phyloP scores from a whole-genome alignment of 345 rosid species.

The Linum usitatissimum region DNA sequence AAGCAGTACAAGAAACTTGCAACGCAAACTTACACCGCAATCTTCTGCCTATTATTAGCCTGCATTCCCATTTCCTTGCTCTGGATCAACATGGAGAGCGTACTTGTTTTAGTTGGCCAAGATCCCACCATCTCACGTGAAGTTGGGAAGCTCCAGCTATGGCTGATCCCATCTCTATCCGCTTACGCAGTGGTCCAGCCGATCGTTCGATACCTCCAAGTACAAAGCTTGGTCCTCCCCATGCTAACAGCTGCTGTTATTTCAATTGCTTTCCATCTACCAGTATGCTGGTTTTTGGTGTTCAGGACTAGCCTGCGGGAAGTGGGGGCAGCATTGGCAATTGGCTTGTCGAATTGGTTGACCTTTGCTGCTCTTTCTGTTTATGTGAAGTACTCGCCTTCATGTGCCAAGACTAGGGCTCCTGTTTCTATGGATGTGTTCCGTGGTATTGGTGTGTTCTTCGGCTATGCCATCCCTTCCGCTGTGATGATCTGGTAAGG shows the following conservation, averaged over 20 bases:
- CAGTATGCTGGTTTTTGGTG: conserved; percentile 6
- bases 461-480: conserved; percentile 1
- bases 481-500: conserved; percentile 1
- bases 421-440: not conserved
- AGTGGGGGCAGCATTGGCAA: conserved; percentile 4
- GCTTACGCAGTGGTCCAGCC: conserved; percentile 3
- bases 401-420: conserved; percentile 3
- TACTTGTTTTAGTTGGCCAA: conserved; percentile 1
- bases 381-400: conserved; percentile 1
- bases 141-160: not conserved
- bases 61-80: not conserved
- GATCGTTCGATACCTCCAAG: not conserved
- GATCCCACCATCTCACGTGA: conserved; percentile 4
- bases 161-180: not conserved
- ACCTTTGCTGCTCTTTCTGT: not conserved
- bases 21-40: not conserved
- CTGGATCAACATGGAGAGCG: not conserved
- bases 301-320: not conserved
- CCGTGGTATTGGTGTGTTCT: not conserved
- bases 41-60: not conserved
- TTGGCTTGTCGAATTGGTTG: conserved; percentile 3
- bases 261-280: not conserved
- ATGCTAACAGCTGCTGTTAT: not conserved
- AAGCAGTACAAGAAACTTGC: not conserved
- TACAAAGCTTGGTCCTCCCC: not conserved